These are phyloP conservation scores for Citrus sinensis DNA, from an alignment of 345 rosid genomes.

Conservation along the genomic window DVS_A1.0 CM039162.1:31725001-31725500, in stretches of 20 bases:
- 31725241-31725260: too few species aligned
- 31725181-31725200: background rate
- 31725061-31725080: constrained; percentile 55
- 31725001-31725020: background rate
- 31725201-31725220: too few species aligned
- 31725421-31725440: constrained; percentile 23
- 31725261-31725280: too few species aligned
- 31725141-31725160: constrained; percentile 60
- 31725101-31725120: constrained; percentile 25
- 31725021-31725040: constrained; percentile 60
- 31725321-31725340: background rate
- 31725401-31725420: constrained; percentile 27
- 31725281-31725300: background rate
- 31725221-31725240: too few species aligned
- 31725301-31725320: background rate
- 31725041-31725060: constrained; percentile 61
- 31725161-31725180: constrained; percentile 26
- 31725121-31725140: constrained; percentile 44
- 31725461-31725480: constrained; percentile 46
- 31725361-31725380: constrained; percentile 38
- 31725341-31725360: constrained; percentile 35
- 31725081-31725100: constrained; percentile 20
- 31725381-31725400: constrained; percentile 24
- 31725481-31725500: constrained; percentile 57
- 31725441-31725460: constrained; percentile 42